Evolutionary conservation across 2,329 filamentous ascomycete species (phyloP), one percentile per base, ranked within the genome.

Genomic region (Alternaria angustiovoidea): DNA sequence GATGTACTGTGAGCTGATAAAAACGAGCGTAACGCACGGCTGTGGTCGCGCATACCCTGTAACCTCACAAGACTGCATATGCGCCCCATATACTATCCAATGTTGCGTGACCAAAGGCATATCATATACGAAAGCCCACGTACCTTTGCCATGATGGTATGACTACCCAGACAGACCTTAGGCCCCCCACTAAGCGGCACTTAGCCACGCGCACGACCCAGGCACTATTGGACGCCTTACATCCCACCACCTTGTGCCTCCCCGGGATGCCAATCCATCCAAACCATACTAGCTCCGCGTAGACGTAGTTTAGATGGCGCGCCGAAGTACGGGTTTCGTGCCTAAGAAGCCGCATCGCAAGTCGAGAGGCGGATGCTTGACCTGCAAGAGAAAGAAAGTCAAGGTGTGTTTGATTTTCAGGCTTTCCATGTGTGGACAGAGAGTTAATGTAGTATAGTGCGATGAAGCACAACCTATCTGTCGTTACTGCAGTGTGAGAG

Each of bases 331-430:
- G 36, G 72, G 71, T 0, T 77, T 76, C 38, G 64, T 77, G 36
- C 70, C 62, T n/a, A 77, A 77, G 58, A 69, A 69, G 47, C 63
- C 75, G 7, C 75, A 77, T 47, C 66, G 62, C 47, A 77, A 77
- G 56, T 76, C 74, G 11, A 61, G 73, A 51, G 65, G 65, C 41
- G 75, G 75, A 3, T 77, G 74, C 51, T 38, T 63, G 3, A 75
- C 67, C 8, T 77, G 75, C 57, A 77, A 76, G 54, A 64, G 63
- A 18, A 77, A 75, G 64, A 77, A 75, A 57, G 71, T 76, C 9
- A 77, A 77, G 68, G 75, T 76, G 63, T 38, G 46, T 24, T 32
- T 38, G 16, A 28, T 30, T 20, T 1, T 11, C 1, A 42, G 8
- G 12, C 5, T 12, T 24, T 16, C 4, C 7, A 18, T n/a, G 46